phyloP scores from a whole-genome alignment of 805 yeast genomes.

The Candida saitoana region DNA sequence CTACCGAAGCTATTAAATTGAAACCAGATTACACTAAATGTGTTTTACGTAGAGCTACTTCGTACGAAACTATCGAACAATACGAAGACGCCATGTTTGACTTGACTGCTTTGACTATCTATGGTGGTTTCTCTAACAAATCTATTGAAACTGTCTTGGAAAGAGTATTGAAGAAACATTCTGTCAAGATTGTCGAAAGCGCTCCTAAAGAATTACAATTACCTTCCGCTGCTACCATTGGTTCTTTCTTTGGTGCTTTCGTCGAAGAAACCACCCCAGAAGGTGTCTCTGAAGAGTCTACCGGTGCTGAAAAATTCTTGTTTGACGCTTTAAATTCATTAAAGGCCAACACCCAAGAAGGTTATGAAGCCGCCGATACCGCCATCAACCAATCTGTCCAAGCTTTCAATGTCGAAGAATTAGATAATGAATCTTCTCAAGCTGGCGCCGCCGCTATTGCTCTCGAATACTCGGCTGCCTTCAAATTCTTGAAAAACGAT shows the following conservation, averaged over 20 bases:
- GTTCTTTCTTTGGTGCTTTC: slow-evolving; percentile 89
- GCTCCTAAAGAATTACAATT: slow-evolving; percentile 52
- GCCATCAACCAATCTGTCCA: slow-evolving; percentile 56
- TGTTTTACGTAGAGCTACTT: slow-evolving; percentile 86
- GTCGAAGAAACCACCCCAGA: slow-evolving; percentile 50
- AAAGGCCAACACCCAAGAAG: slow-evolving; percentile 47
- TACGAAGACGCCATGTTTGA: slow-evolving; percentile 88
- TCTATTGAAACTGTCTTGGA: slow-evolving; percentile 78
- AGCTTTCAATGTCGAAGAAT: slow-evolving; percentile 34
- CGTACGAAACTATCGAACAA: slow-evolving; percentile 76
- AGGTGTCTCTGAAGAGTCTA: slow-evolving; percentile 46
- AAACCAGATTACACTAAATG: slow-evolving; percentile 92
- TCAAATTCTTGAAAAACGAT: slow-evolving; percentile 77
- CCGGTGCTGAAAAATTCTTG: slow-evolving; percentile 62
- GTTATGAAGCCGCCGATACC: slow-evolving; percentile 59
- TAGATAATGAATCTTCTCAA: slow-evolving; percentile 31
- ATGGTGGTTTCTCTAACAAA: slow-evolving; percentile 77
- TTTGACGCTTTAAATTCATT: slow-evolving; percentile 60
- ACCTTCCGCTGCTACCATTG: slow-evolving; percentile 79
- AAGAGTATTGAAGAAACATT: slow-evolving; percentile 76
- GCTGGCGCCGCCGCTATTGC: slow-evolving; percentile 59
- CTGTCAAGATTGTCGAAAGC: slow-evolving; percentile 66
- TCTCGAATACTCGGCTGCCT: slow-evolving; percentile 77
- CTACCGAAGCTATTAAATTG: slow-evolving; percentile 77
- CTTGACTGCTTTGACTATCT: slow-evolving; percentile 80